Conservation (phyloP, 306 rosid genomes). For the Casuarina cunninghamiana region DNA sequence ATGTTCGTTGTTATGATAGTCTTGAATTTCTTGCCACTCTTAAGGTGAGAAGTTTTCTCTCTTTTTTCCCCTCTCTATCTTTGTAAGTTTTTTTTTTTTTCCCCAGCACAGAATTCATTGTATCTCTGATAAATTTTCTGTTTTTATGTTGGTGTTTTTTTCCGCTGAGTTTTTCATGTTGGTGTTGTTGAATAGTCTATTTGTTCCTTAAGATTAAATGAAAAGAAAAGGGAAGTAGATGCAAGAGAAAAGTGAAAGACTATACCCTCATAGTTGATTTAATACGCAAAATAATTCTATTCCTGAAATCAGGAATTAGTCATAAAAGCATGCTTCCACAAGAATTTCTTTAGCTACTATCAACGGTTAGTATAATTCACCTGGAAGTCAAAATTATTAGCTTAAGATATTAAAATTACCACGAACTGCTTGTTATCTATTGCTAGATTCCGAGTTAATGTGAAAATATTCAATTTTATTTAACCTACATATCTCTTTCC, state of each 20-base stretch:
- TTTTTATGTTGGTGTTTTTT: not conserved
- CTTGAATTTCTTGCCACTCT: constrained; percentile 85
- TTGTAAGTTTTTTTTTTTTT: not conserved
- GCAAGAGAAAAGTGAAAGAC: not conserved
- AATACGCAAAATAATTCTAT: not conserved
- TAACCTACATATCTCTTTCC: not conserved
- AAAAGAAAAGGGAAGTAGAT: not conserved
- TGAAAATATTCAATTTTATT: not conserved
- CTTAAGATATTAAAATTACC: not conserved
- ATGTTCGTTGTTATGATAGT: constrained; percentile 67
- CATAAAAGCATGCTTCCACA: not conserved
- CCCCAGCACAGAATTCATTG: not conserved
- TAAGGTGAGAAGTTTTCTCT: constrained; percentile 49
- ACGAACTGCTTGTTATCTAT: not conserved
- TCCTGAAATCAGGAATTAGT: not conserved
- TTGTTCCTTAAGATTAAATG: not conserved
- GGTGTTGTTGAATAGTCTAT: not conserved
- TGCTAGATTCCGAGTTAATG: not conserved
- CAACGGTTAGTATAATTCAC: not conserved
- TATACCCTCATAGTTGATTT: not conserved
- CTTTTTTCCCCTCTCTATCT: not conserved
- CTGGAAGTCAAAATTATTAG: not conserved
- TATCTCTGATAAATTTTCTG: not conserved
- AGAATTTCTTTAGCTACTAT: not conserved
- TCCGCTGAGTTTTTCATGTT: not conserved